Base-by-base conservation (phyloP, 257 asterid species). In the Paraleonurus japonicus region DNA sequence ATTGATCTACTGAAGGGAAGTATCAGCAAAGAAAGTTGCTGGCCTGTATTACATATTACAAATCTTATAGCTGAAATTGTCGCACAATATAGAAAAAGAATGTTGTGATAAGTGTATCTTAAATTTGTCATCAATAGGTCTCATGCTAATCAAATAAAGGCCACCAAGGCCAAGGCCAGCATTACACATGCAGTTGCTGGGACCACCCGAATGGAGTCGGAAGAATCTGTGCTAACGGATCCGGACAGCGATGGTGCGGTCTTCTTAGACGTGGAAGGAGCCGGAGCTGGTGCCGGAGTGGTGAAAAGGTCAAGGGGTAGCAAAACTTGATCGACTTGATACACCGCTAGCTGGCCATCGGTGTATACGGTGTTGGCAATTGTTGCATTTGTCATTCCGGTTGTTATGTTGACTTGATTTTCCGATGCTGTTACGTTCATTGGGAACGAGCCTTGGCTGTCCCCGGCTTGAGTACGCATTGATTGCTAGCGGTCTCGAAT, bases 401-500 rank as follows among this genome's bases (percentile, higher is more conserved):
- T 81, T 7, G 86, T 81, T 26, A 88, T 80, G 67, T 81, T 85
- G 13, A 86, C 78, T 51, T 76, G 70, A 43, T 60, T 75, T 24
- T 82, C 87, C 0, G 81, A 19, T 5, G 87, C 69, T 0, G 90
- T 86, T 28, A 88, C 80, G 70, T 88, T 86, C 37, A 86, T 4
- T 0, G 84, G 83, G 65, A 78, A 88, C 26, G 83, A 67, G 19
- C 92, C 85, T 11, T 84, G 72, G 30, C 75, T 78, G 19, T 86
- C 92, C 5, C 92, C 90, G 8, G 90, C 92, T 6, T 88, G 87
- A 0, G 95, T 86, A 22, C 84, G 69, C 20, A 88, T 20, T 0
- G 95, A 37, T 85, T 79, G 67, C 86, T 88, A 0, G 76, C 80
- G 6, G 91, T 85, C 67, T 85, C 84, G 79, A 88, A 88, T 65